Base-by-base conservation (phyloP, 306 rosid genomes). In the Clitoria ternatea region DNA sequence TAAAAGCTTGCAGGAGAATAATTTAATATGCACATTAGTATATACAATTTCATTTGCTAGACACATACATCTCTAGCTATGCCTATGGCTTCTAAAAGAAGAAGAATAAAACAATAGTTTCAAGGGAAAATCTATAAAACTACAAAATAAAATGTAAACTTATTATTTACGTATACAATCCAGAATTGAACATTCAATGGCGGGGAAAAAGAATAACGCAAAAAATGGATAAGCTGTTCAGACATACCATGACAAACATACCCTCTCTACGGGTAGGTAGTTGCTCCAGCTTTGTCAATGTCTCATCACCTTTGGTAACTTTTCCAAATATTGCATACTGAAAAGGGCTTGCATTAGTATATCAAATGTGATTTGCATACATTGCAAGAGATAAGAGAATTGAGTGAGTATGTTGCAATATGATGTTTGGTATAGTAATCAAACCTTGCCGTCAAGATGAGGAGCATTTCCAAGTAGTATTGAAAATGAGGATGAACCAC, bases 311-410 rank as follows among this genome's bases (percentile, higher is more conserved):
- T 77, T 85, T 89, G 11, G 99, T 94, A 80, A 94, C 88, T 83
- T 60, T 88, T 68, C 99, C 99, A 79, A 94, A 94, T 82, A 94
- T 86, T 14, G 99, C 92, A 81, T 90, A 90, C 98, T 92, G 90
- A 66, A 79, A 72, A 60, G 23, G 55, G 66, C 18, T 66, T 15
- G 79, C 8, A 53, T 65, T 72, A 83, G 70, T 55, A 50, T 55
- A 79, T 77, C 36, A 74, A 81, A n/a, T n/a, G n/a, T n/a, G n/a
- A n/a, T n/a, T 26, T 54, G 54, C 33, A 55, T 74, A 55, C 65
- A 77, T 33, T 52, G 22, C 66, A 72, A 57, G 43, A n/a, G 32
- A 77, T 45, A 35, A 44, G 36, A 14, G 30, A 74, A 42, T 33
- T 62, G 14, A 73, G 35, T 67, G 9, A 70, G 59, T 72, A 42